These are phyloP conservation scores for Russula virescens DNA, from an alignment of 768 basidiomycete genomes.

Conservation along the genomic window DNA sequence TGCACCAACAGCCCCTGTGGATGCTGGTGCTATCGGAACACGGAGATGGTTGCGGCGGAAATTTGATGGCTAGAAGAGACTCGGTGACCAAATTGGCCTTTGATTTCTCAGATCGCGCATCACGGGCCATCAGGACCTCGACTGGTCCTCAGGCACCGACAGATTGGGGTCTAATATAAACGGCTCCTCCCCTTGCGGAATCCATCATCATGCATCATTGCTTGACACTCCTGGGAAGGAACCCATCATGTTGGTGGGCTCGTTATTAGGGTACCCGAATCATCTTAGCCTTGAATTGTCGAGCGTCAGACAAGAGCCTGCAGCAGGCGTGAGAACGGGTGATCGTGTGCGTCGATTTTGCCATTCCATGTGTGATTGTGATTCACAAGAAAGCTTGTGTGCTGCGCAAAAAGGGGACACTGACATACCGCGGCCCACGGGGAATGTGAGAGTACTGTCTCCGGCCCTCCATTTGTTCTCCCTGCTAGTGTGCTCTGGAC, in stretches of 20 bases:
- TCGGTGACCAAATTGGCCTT: neutral
- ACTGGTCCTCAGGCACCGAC: conserved; percentile 7
- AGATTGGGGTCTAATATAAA: neutral
- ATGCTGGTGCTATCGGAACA: neutral
- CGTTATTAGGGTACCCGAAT: neutral
- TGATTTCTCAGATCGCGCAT: neutral
- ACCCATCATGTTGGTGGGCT: neutral
- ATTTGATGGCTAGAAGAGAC: neutral
- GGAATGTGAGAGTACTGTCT: neutral
- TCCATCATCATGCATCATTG: neutral
- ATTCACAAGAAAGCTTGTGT: neutral
- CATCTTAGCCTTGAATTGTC: neutral
- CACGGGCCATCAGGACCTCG: neutral
- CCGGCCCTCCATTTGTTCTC: no score
- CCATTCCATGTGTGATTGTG: neutral
- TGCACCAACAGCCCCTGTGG: neutral
- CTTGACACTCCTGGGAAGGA: neutral
- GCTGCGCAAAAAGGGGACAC: neutral
- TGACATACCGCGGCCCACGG: no score
- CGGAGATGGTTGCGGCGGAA: neutral
- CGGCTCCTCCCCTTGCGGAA: no score
- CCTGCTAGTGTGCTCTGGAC: neutral
- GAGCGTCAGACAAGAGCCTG: neutral
- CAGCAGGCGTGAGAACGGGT: neutral
- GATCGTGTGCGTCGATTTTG: neutral